These are phyloP conservation scores for Tripterygium wilfordii DNA, from an alignment of 177 flowering plant species.

Conservation along the genomic window DNA sequence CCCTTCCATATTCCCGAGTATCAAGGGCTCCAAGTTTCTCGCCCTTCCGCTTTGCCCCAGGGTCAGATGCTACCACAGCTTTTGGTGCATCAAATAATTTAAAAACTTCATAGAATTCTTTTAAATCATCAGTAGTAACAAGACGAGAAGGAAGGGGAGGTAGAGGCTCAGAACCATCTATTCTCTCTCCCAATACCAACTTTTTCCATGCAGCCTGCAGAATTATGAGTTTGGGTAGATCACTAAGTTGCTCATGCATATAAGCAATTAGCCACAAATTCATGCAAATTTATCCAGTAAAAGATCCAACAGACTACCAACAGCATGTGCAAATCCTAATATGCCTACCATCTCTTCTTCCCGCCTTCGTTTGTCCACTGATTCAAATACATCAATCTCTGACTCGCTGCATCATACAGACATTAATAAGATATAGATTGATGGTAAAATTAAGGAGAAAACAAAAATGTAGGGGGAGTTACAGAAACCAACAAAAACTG, in stretches of 20 bases:
- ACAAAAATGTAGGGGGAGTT: not conserved
- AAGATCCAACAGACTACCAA: too few species aligned
- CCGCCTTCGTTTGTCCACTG: constrained; percentile 76
- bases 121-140: constrained; percentile 80
- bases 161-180: constrained; percentile 26
- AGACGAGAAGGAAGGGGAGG: constrained; percentile 81
- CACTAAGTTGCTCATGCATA: not conserved
- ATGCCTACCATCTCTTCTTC: constrained; percentile 70
- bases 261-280: not conserved
- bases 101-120: constrained; percentile 70
- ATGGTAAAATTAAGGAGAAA: not conserved
- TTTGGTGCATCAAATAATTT: constrained; percentile 57
- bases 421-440: not conserved
- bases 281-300: constrained; percentile 2
- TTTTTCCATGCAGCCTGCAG: constrained; percentile 70
- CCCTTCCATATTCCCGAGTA: constrained; percentile 91
- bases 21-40: constrained; percentile 63
- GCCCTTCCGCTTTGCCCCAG: constrained; percentile 58
- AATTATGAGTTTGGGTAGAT: constrained; percentile 3
- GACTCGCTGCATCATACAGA: constrained; percentile 54
- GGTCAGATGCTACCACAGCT: constrained; percentile 22
- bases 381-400: constrained; percentile 91
- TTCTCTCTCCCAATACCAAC: constrained; percentile 32
- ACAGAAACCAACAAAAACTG: too few species aligned
- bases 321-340: not conserved